Conservation (phyloP, 495 filamentous ascomycete genomes). For the Penicillium nucicola region DNA sequence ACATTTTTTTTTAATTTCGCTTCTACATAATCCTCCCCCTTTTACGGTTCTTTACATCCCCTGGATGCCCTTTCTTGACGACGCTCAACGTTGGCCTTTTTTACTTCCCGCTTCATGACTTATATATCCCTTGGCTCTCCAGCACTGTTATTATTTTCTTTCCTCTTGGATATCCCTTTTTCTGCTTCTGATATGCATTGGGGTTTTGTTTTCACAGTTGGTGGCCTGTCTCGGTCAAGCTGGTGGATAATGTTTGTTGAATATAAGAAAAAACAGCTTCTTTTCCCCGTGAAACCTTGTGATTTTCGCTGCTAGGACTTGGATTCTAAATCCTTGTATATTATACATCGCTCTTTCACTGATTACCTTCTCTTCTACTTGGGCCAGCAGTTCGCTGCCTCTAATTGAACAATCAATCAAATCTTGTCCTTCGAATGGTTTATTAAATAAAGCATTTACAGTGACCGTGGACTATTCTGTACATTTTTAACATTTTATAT, state of each 20-base stretch:
- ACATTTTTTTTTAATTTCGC: slow-evolving; percentile 11
- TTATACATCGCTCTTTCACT: not conserved
- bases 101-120: slow-evolving; percentile 22
- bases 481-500: too few species aligned
- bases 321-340: not conserved
- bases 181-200: slow-evolving; percentile 19
- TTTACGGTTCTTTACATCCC: slow-evolving; percentile 13
- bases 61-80: slow-evolving; percentile 15
- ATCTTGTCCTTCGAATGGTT: too few species aligned
- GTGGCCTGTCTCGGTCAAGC: slow-evolving; percentile 11
- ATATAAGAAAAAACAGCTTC: slow-evolving; percentile 14
- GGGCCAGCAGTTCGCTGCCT: too few species aligned
- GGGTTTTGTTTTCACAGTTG: slow-evolving; percentile 16
- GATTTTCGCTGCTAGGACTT: not conserved
- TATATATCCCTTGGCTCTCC: slow-evolving; percentile 22
- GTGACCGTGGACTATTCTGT: too few species aligned
- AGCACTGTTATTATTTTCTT: slow-evolving; percentile 21
- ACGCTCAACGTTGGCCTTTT: slow-evolving; percentile 24
- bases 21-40: slow-evolving; percentile 18
- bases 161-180: slow-evolving; percentile 23
- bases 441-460: too few species aligned
- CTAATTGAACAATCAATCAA: too few species aligned
- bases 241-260: slow-evolving; percentile 16
- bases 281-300: not conserved
- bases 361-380: not conserved